A percentile compares a stretch with the other conserved stretches of the same genome.
Conservation (phyloP, 129 eudicot genomes). For the Chrysanthemum lavandulifolium region DNA sequence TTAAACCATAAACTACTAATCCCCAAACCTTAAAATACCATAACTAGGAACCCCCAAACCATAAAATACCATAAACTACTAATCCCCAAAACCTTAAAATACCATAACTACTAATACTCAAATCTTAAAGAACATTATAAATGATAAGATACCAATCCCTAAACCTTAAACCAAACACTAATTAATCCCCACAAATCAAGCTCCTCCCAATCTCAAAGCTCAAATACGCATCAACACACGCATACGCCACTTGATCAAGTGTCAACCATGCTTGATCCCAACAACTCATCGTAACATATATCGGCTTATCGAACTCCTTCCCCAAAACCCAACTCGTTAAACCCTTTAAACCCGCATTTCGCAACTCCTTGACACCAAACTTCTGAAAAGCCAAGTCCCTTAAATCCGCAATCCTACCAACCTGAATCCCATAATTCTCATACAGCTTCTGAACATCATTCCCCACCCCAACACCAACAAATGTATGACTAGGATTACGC, state of each 20-base stretch:
- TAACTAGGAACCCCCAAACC: no score
- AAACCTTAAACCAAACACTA: neutral
- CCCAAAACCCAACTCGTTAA: constrained; percentile 42
- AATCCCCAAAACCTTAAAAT: no score
- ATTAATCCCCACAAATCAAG: constrained; percentile 29
- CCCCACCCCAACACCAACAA: constrained; percentile 37
- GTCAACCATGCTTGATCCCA: constrained; percentile 53
- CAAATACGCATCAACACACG: constrained; percentile 66
- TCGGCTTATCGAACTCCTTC: constrained; percentile 48
- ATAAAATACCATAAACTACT: no score
- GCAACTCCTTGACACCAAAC: constrained; percentile 21
- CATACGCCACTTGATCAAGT: constrained; percentile 51
- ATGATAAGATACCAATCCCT: no score
- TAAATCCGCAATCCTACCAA: constrained; percentile 31
- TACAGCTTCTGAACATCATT: constrained; percentile 35
- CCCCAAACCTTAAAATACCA: no score
- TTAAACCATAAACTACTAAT: no score
- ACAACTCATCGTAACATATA: constrained; percentile 40
- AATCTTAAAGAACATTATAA: no score
- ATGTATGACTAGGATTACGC: constrained; percentile 11
- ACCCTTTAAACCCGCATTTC: constrained; percentile 38
- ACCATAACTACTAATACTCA: no score
- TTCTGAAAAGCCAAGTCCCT: constrained; percentile 35
- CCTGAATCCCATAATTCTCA: constrained; percentile 24
- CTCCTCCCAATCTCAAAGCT: constrained; percentile 57